Base-by-base conservation (phyloP, 306 rosid genomes). In the Trifolium pratense region DNA sequence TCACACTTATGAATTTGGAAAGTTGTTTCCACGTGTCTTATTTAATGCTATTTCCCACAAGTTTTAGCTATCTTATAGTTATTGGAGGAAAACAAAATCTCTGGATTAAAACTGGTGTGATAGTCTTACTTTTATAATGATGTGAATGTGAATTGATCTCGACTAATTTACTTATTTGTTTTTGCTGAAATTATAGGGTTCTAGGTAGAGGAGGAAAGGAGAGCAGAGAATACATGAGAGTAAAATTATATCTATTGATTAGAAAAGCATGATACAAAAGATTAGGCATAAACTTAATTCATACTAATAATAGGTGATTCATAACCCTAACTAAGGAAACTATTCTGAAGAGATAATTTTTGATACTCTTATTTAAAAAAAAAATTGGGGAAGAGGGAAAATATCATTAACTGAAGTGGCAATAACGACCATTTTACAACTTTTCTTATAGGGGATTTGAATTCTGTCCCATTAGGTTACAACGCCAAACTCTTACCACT, bases 1-100 rank as follows among this genome's bases (percentile, higher is more conserved):
- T 25, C 37, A 25, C 62, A 56, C 9, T 21, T 51, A 51, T 51
- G 57, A 25, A 51, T 8, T 51, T 51, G 57, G 57, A 51, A 51
- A 6, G 57, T 8, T 51, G 11, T 17, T 29, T 29, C 15, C 70
- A 40, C 26, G 37, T 42, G 70, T 63, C 64, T 40, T 65, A 78
- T 31, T 78, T 29, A 53, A 72, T 72, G 71, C 56, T 55, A 36
- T 17, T 32, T 72, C 60, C 64, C 62, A 3, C 9, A 73, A 56
- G 46, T 66, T 45, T 14, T 57, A 15, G 21, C 23, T 36, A 15
- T 64, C 60, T 53, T 62, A 58, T 63, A 31, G 74, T 20, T 51
- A 59, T 39, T 70, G 43, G 34, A 59, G 34, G 46, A 20, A 59
- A 70, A 52, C 37, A 25, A 20, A 49, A 59, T 62, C 57, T 36